Percentiles rank a stretch among this genome's conserved stretches.
phyloP scores from a whole-genome alignment of 805 yeast genomes.

The Ogataea sp. region DNA sequence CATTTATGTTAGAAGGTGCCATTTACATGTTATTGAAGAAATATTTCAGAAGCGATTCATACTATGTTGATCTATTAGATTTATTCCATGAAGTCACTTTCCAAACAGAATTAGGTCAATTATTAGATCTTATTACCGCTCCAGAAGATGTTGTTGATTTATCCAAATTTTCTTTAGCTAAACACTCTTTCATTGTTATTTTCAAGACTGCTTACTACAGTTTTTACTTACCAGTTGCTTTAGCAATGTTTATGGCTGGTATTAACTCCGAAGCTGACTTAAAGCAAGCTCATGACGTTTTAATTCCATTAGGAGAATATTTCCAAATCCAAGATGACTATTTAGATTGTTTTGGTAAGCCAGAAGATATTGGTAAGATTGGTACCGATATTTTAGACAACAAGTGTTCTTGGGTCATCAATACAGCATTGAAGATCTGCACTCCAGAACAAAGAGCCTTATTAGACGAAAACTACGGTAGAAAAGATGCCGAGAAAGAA shows the following conservation, averaged over 20 bases:
- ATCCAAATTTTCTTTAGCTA: constrained; percentile 73
- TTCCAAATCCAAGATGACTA: constrained; percentile 98
- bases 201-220: constrained; percentile 97
- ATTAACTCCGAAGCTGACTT: constrained; percentile 61
- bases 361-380: constrained; percentile 94
- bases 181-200: constrained; percentile 91
- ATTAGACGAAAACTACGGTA: constrained; percentile 86
- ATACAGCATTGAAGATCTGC: constrained; percentile 78
- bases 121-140: constrained; percentile 91
- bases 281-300: constrained; percentile 78
- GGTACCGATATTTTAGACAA: constrained; percentile 98
- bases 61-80: constrained; percentile 86
- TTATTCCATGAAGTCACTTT: constrained; percentile 95
- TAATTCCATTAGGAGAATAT: constrained; percentile 94
- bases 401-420: constrained; percentile 97
- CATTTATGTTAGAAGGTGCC: constrained; percentile 94
- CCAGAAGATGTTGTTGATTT: constrained; percentile 94
- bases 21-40: constrained; percentile 84
- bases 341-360: constrained; percentile 95
- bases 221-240: constrained; percentile 93
- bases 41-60: constrained; percentile 73
- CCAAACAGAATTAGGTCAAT: constrained; percentile 96
- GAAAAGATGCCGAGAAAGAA: constrained; percentile 65
- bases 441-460: constrained; percentile 73
- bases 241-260: constrained; percentile 93